Base-by-base conservation (phyloP, 495 filamentous ascomycete species). In the Mytilinidion resinicola region DNA sequence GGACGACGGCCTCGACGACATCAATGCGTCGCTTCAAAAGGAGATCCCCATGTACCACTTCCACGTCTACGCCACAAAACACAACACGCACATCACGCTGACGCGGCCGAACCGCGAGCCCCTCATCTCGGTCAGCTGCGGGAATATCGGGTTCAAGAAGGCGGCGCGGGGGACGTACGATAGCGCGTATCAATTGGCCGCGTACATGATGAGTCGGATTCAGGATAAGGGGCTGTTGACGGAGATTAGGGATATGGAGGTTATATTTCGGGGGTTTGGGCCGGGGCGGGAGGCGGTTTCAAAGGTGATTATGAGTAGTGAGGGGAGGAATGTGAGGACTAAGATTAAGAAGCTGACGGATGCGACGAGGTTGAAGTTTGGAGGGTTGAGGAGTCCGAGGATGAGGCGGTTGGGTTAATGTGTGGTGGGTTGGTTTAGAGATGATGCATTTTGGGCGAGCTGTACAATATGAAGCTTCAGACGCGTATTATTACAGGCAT, bases 1-100 rank as follows among this genome's bases (percentile, higher is more conserved):
- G 4, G 51, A 41, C 37, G 15, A 36, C 36, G 15, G 41, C 14
- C 55, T 61, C 62, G 50, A 55, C 33, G 4, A 36, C 17, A 15
- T 8, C 21, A 1, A 20, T 6, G 57, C 55, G 3, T 30, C 37
- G 56, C 47, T 48, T 47, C 59, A 10, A 48, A 51, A 20, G 35
- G 44, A 11, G 76, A 80, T 53, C 82, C 87, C 9, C 86, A 93
- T 30, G 25, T 30, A 30, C 75, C 88, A 92, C 65, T 81, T 98
- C 56, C 90, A 96, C 76, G 78, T 98, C 70, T 95, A 83, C 72
- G 69, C 84, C 37, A 83, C 85, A 60, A 93, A 87, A 76, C 93
- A 96, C 80, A 98, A 98, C 76, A 89, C 87, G 11, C 88, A 96
- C 69, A 80, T 98, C 70, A 95, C 92, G 6, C 78, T 96, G 61